Evolutionary conservation across 805 yeast genomes (phyloP), one percentile per base, ranked within the genome.

Genomic region (Suhomyces tanzawaensis): DNA sequence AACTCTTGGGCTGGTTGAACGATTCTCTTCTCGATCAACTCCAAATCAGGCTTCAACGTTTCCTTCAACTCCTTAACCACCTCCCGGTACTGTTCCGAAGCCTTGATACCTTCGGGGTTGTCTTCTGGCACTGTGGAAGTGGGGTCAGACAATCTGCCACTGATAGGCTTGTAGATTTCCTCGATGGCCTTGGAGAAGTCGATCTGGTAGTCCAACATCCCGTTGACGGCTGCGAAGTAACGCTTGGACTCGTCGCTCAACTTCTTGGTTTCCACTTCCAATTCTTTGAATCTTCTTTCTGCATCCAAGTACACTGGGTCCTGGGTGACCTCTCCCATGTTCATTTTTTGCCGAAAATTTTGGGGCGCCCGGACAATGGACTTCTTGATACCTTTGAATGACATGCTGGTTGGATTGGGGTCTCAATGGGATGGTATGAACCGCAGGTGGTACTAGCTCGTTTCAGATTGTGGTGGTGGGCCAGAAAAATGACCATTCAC

Each of bases 151-250:
- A 85, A 71, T 45, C 89, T 81, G 29, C 99, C 99, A 39, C 93
- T 81, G 44, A 93, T 93, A 1, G 99, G 99, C 64, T 91, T 88
- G 69, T 89, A 93, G 43, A 93, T 85, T 57, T 90, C 96, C 60
- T 90, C 97, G 64, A 93, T 88, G 3, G 95, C 91, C 55, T 83
- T 84, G n/a, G 96, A 85, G 60, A 90, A 93, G 42, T 91, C 97
- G 48, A 91, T 83, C 62, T 93, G 99, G 62, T 85, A 93, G 41
- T 81, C 82, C 51, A 93, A 71, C 95, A 93, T 89, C 30, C 91
- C 95, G 55, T 86, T 88, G 39, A 93, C 95, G 0, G 98, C 95
- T 23, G 77, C 75, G 52, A 86, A 89, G 64, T 93, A 93, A 58
- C 95, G 77, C 53, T 83, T 86, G 21, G 95, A 83, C 64, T 91